phyloP scores from a whole-genome alignment of 805 yeast genomes.

The Saccharomycopsis vini region DNA sequence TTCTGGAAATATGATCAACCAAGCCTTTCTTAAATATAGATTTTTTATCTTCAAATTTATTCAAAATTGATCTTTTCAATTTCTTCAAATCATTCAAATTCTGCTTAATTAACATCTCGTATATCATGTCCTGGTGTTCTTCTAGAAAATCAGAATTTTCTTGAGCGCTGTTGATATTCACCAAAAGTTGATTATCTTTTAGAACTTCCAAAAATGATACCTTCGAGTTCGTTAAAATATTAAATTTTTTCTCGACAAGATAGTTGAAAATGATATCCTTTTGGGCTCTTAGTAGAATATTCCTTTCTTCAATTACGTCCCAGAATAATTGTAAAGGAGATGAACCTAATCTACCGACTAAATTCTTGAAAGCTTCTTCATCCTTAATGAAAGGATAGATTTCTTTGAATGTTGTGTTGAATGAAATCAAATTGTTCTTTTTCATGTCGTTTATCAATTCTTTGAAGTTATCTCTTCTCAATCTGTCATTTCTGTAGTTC shows the following conservation, averaged over 20 bases:
- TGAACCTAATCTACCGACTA: slow-evolving; percentile 74
- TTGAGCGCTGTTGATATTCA: slow-evolving; percentile 22
- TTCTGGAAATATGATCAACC: slow-evolving; percentile 13
- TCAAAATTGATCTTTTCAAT: slow-evolving; percentile 21
- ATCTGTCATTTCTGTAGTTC: slow-evolving; percentile 51
- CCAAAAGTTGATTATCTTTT: slow-evolving; percentile 17
- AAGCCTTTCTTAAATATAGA: slow-evolving; percentile 21
- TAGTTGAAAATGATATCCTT: slow-evolving; percentile 50
- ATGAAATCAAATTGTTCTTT: slow-evolving; percentile 29
- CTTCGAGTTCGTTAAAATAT: slow-evolving; percentile 7
- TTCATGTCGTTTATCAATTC: slow-evolving; percentile 33
- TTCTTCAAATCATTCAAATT: slow-evolving; percentile 21
- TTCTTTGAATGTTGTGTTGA: slow-evolving; percentile 53
- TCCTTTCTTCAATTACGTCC: slow-evolving; percentile 61
- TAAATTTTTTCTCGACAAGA: slow-evolving; percentile 25
- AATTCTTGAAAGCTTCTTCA: slow-evolving; percentile 45
- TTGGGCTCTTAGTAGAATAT: slow-evolving; percentile 45
- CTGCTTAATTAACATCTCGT: slow-evolving; percentile 24
- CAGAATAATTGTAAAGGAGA: slow-evolving; percentile 67
- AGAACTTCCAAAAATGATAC: slow-evolving; percentile 13
- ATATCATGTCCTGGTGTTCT: slow-evolving; percentile 25
- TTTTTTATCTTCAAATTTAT: slow-evolving; percentile 21
- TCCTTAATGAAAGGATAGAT: slow-evolving; percentile 41
- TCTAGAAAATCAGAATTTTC: slow-evolving; percentile 24
- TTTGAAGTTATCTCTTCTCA: slow-evolving; percentile 55